Evolutionary conservation across 805 yeast genomes (phyloP), one percentile per base, ranked within the genome.

Genomic region (Ogataea trehalophila): DNA sequence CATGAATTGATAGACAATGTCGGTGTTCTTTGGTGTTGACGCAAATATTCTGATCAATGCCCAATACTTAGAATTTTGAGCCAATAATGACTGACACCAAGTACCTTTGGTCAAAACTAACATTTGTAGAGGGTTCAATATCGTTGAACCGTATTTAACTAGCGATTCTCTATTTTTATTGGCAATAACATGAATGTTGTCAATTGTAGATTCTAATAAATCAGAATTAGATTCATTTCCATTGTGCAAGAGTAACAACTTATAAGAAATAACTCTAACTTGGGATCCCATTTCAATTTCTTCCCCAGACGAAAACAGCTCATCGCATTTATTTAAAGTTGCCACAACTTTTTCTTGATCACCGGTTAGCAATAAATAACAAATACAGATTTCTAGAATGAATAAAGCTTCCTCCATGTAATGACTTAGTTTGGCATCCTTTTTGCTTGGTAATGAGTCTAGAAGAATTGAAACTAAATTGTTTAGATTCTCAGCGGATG

Each of bases 261-360:
- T 72, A 58, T 83, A 83, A 1, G 81, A 68, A n/a, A 66, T 50
- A 31, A 83, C 61, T 54, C 87, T 70, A 9, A 76, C 59, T 13
- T 62, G 44, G 7, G 61, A 50, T 18, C 59, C 49, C 55, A 60
- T 58, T 39, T 59, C 60, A 46, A 60, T 49, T 29, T 63, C 63
- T 55, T 65, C 51, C 6, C 49, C 49, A n/a, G 61, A 51, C 0
- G 43, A 33, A 39, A 59, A 52, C 9, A 59, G 38, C 15, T 45
- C 43, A 44, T 63, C 66, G 42, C 62, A 58, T 33, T 53, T 49
- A 8, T 37, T 46, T 33, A 65, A 36, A 0, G 60, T 47, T 31
- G 56, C 50, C 17, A 46, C 42, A 9, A 63, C 61, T 17, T 60
- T 49, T 33, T 54, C 56, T 7, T 54, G 44, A 29, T 66, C 59